A percentile compares a stretch with the other conserved stretches of the same genome.
Conservation (phyloP, 2,329 filamentous ascomycete species). For the Gyromitra esculenta region DNA sequence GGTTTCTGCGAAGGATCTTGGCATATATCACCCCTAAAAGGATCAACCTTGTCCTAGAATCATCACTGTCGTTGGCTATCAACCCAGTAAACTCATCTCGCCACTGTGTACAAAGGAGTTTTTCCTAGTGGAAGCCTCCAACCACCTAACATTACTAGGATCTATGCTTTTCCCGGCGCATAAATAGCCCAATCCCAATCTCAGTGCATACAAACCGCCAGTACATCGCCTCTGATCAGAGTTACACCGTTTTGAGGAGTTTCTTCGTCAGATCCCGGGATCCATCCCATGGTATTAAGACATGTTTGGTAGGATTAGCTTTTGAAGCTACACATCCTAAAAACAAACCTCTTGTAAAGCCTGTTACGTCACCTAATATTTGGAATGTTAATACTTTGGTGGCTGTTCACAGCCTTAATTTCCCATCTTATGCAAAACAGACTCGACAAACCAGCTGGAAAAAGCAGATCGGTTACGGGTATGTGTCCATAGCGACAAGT, state of each 20-base stretch:
- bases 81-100: not conserved
- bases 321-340: not conserved
- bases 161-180: not conserved
- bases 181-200: conserved; percentile 7
- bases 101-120: not conserved
- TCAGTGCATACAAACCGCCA: conserved; percentile 8
- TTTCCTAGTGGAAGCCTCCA: not conserved
- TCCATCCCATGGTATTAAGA: conserved; percentile 6
- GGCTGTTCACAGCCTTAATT: not conserved
- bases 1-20: conserved; percentile 5
- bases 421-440: not conserved
- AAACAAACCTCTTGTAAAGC: conserved; percentile 1
- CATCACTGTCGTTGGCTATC: not conserved
- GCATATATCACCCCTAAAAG: conserved; percentile 1
- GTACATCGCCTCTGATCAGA: conserved; percentile 6
- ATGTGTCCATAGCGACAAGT: not conserved
- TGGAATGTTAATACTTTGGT: conserved; percentile 2
- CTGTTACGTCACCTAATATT: conserved; percentile 15
- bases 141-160: not conserved
- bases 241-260: conserved; percentile 2
- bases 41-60: not conserved
- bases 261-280: not conserved
- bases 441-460: not conserved
- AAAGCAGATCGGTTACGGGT: not conserved
- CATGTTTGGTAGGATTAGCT: conserved; percentile 6